Conservation (phyloP, 495 filamentous ascomycete species). For the Hypoxylon subgilvum region DNA sequence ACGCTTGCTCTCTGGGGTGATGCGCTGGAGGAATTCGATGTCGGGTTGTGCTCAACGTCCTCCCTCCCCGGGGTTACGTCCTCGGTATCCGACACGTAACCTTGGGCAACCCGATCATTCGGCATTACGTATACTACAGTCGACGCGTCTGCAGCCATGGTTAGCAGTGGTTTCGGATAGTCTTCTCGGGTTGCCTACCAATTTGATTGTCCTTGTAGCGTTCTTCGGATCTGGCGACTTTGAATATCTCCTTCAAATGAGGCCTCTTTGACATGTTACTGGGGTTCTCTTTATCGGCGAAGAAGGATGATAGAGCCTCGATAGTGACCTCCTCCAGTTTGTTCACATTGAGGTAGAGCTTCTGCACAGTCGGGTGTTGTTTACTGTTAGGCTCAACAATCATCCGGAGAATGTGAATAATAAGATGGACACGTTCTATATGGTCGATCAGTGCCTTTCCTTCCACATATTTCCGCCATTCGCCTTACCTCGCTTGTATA, state of each 20-base stretch:
- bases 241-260: slow-evolving; percentile 69
- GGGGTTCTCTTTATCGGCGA: slow-evolving; percentile 50
- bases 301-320: slow-evolving; percentile 54
- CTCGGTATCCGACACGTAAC: slow-evolving; percentile 37
- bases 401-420: slow-evolving; percentile 67
- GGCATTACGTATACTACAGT: slow-evolving; percentile 50
- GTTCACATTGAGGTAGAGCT: slow-evolving; percentile 48
- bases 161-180: slow-evolving; percentile 14
- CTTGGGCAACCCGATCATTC: slow-evolving; percentile 41
- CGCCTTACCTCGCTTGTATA: slow-evolving; percentile 72
- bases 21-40: slow-evolving; percentile 30
- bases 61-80: slow-evolving; percentile 36
- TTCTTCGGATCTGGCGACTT: slow-evolving; percentile 68
- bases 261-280: slow-evolving; percentile 51
- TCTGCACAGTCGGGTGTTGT: slow-evolving; percentile 48
- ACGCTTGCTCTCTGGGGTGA: slow-evolving; percentile 36
- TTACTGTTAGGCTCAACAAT: slow-evolving; percentile 52
- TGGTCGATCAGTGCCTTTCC: not conserved
- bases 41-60: slow-evolving; percentile 37
- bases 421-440: slow-evolving; percentile 65
- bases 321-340: slow-evolving; percentile 54
- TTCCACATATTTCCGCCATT: not conserved
- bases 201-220: slow-evolving; percentile 64
- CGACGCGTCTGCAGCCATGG: slow-evolving; percentile 40
- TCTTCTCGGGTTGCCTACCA: slow-evolving; percentile 51